phyloP scores from a whole-genome alignment of 2,329 filamentous ascomycete genomes.

The Colletotrichum filicis region DNA sequence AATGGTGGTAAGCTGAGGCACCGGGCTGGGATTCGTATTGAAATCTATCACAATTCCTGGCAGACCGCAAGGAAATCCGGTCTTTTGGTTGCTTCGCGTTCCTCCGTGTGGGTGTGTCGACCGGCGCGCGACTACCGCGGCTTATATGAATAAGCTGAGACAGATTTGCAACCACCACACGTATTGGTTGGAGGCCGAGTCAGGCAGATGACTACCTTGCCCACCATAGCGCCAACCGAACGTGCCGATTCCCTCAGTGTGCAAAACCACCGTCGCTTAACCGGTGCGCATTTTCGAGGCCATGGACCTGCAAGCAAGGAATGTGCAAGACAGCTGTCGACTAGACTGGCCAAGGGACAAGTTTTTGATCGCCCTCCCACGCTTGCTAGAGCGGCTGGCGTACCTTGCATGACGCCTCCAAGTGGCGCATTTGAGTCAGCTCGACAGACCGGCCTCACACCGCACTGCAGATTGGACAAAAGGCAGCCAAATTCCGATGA shows the following conservation, averaged over 20 bases:
- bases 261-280: slow-evolving; percentile 2
- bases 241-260: slow-evolving; percentile 6
- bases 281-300: slow-evolving; percentile 4
- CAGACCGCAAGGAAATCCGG: slow-evolving; percentile 16
- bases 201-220: slow-evolving; percentile 31
- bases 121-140: slow-evolving; percentile 30
- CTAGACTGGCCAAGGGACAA: slow-evolving; percentile 19
- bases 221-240: slow-evolving; percentile 28
- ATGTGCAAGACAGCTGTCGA: slow-evolving; percentile 17
- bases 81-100: slow-evolving; percentile 30
- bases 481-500: neutral
- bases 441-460: slow-evolving; percentile 14
- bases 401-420: slow-evolving; percentile 40
- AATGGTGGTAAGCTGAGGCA: slow-evolving; percentile 29
- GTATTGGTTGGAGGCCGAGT: slow-evolving; percentile 19
- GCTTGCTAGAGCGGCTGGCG: slow-evolving; percentile 21
- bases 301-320: slow-evolving; percentile 17
- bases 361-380: slow-evolving; percentile 24
- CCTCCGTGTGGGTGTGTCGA: slow-evolving; percentile 27
- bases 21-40: slow-evolving; percentile 5
- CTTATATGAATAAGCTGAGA: slow-evolving; percentile 36
- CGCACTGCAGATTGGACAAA: slow-evolving; percentile 1
- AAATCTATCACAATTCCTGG: slow-evolving; percentile 1
- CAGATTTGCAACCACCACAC: slow-evolving; percentile 31
- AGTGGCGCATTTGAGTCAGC: slow-evolving; percentile 35